Conservation (phyloP, 2,329 filamentous ascomycete genomes). For the Diaporthe citriasiana region DNA sequence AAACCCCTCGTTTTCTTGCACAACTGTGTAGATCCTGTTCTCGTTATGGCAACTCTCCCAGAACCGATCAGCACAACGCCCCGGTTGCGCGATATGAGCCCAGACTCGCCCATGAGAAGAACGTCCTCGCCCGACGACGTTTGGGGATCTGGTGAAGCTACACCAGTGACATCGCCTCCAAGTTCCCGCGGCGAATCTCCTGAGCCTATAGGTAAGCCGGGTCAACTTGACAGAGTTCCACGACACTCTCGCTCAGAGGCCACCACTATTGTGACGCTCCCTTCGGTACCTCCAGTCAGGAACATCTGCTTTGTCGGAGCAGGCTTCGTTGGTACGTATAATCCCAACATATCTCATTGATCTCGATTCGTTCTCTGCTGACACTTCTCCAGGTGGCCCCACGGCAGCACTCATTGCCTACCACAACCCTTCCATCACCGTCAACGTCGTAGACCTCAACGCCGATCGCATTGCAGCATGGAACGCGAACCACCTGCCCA, state of each 20-base stretch:
- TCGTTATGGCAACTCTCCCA: constrained; percentile 26
- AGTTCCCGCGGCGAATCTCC: constrained; percentile 47
- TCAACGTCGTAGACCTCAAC: constrained; percentile 72
- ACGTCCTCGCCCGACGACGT: constrained; percentile 26
- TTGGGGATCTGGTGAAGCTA: constrained; percentile 40
- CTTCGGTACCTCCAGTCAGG: constrained; percentile 43
- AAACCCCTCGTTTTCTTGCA: background rate
- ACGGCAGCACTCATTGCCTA: constrained; percentile 72
- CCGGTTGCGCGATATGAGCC: constrained; percentile 40
- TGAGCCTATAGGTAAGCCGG: constrained; percentile 42
- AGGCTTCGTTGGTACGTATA: constrained; percentile 68
- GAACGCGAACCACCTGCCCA: constrained; percentile 70
- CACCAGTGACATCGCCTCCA: constrained; percentile 46
- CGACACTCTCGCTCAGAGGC: constrained; percentile 27
- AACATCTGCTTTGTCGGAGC: constrained; percentile 71
- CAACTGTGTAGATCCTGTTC: background rate
- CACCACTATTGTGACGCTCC: constrained; percentile 16
- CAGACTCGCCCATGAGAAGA: constrained; percentile 41
- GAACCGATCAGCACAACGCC: constrained; percentile 13
- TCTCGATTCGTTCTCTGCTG: background rate
- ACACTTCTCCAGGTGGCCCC: constrained; percentile 62
- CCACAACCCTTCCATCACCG: constrained; percentile 68
- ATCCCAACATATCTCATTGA: background rate
- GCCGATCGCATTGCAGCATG: constrained; percentile 67
- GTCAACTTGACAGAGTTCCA: background rate